phyloP scores from a whole-genome alignment of 139 green algal genomes.

The Chlamydomonas incerta region DNA sequence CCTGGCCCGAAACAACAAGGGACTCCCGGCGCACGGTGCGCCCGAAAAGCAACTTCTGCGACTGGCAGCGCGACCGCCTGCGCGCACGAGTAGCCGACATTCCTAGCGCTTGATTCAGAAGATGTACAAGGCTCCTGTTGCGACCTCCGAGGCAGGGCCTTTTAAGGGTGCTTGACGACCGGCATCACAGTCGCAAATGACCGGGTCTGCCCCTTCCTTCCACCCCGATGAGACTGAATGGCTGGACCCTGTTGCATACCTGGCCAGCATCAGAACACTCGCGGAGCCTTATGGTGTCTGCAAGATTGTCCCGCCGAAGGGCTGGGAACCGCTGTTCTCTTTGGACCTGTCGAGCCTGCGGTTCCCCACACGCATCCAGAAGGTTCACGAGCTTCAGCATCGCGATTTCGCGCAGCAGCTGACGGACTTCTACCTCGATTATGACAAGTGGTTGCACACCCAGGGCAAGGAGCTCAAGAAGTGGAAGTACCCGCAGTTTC shows the following conservation, averaged over 20 bases:
- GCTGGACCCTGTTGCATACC: conserved; percentile 76
- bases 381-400: conserved; percentile 85
- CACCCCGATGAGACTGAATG: conserved; percentile 80
- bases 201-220: conserved; percentile 69
- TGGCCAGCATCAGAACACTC: conserved; percentile 65
- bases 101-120: no score
- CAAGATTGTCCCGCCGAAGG: conserved; percentile 80
- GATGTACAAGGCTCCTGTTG: no score
- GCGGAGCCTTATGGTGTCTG: conserved; percentile 83
- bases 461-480: conserved; percentile 57
- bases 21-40: no score
- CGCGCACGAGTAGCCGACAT: no score
- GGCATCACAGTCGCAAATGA: no score
- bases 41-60: no score
- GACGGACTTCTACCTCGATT: conserved; percentile 69
- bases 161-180: no score
- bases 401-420: conserved; percentile 43
- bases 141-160: no score
- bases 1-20: no score
- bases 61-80: no score
- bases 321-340: conserved; percentile 76
- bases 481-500: conserved; percentile 72
- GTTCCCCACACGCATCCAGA: conserved; percentile 84
- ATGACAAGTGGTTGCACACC: conserved; percentile 63
- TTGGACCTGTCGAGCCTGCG: conserved; percentile 58